These are phyloP conservation scores for Albifimbria verrucaria DNA, from an alignment of 2,329 filamentous ascomycete genomes.

Conservation along the genomic window DNA sequence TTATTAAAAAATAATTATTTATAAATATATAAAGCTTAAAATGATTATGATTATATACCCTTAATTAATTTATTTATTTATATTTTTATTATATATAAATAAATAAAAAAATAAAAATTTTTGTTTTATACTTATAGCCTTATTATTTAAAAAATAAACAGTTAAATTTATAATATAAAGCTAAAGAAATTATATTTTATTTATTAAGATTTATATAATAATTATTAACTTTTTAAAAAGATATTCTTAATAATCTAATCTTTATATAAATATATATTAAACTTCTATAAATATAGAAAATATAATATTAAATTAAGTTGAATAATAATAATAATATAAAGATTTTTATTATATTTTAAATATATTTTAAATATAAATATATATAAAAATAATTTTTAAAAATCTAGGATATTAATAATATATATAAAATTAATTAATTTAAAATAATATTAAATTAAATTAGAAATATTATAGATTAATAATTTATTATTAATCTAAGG, in stretches of 20 bases:
- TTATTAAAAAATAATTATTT: background rate
- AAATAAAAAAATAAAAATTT: slow-evolving; percentile 8
- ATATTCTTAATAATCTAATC: slow-evolving; percentile 4
- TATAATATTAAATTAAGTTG: background rate
- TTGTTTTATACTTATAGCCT: background rate
- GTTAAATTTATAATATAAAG: background rate
- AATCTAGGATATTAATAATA: background rate
- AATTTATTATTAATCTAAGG: background rate
- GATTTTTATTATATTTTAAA: background rate
- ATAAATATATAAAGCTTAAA: background rate
- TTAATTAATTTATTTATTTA: background rate
- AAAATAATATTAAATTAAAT: background rate
- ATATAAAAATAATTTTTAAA: background rate
- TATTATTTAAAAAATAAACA: background rate
- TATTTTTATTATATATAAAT: background rate
- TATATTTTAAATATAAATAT: background rate
- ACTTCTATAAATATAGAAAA: background rate
- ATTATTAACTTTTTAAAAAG: background rate
- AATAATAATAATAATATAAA: slow-evolving; percentile 1
- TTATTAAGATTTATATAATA: background rate
- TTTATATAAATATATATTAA: background rate
- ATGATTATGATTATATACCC: background rate
- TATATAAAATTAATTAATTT: too few relatives aligned
- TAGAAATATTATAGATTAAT: background rate
- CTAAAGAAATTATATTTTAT: background rate